phyloP scores from a whole-genome alignment of 768 basidiomycete genomes.

The Hericium rajendrae region DNA sequence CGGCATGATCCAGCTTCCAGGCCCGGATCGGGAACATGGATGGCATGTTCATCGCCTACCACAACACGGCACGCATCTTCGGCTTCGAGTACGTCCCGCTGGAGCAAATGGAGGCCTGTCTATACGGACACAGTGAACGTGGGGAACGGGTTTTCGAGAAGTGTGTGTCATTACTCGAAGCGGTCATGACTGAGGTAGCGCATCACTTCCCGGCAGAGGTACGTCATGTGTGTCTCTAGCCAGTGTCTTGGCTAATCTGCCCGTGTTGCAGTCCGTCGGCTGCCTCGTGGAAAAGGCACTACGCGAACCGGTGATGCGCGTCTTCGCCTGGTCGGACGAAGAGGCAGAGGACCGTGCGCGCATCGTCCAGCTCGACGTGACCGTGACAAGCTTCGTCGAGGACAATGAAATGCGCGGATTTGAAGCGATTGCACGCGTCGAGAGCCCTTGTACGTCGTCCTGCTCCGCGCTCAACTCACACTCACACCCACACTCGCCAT shows the following conservation, averaged over 20 bases:
- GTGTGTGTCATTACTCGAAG: constrained; percentile 64
- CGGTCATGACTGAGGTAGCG: constrained; percentile 46
- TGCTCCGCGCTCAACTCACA: neutral
- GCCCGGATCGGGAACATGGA: constrained; percentile 96
- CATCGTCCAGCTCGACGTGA: constrained; percentile 51
- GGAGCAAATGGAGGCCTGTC: constrained; percentile 74
- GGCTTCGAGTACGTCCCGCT: constrained; percentile 92
- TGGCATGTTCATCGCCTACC: constrained; percentile 81
- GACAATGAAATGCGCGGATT: constrained; percentile 26
- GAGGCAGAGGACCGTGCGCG: constrained; percentile 29
- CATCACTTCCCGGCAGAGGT: constrained; percentile 60
- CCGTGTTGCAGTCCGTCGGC: constrained; percentile 36
- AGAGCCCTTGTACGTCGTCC: constrained; percentile 22
- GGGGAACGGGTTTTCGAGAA: constrained; percentile 72
- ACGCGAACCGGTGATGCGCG: constrained; percentile 33
- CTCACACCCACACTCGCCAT: neutral
- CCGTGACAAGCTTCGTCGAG: constrained; percentile 35
- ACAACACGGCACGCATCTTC: constrained; percentile 79
- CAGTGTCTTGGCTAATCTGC: constrained; percentile 1
- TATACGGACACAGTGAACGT: constrained; percentile 56
- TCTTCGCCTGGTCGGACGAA: constrained; percentile 60
- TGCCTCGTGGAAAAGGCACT: constrained; percentile 54
- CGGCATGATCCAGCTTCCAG: constrained; percentile 57
- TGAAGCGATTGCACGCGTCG: constrained; percentile 25
- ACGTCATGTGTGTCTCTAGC: constrained; percentile 14